A percentile compares a stretch with the other conserved stretches of the same genome.
These are phyloP conservation scores for Clathrus columnatus DNA, from an alignment of 768 basidiomycete genomes.

Conservation along the genomic window DNA sequence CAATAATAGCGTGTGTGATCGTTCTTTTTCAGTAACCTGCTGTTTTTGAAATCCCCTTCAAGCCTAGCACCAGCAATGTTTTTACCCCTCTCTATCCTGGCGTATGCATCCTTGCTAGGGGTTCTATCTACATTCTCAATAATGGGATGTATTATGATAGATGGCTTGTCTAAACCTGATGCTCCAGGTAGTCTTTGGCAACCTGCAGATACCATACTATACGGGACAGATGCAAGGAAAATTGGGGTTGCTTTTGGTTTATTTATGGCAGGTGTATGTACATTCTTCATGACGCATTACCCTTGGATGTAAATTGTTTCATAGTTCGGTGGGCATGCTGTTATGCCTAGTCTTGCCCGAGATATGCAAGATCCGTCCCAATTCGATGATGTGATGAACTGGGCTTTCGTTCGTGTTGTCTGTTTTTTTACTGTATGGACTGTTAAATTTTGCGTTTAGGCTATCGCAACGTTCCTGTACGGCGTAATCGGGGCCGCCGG, in stretches of 20 bases:
- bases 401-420: slow-evolving; percentile 61
- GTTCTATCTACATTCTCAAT: slow-evolving; percentile 72
- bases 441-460: slow-evolving; percentile 25
- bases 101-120: slow-evolving; percentile 81
- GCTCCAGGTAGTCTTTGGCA: slow-evolving; percentile 75
- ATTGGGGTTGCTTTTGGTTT: slow-evolving; percentile 80
- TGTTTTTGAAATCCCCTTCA: slow-evolving; percentile 8
- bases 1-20: slow-evolving; percentile 54
- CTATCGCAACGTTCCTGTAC: slow-evolving; percentile 50
- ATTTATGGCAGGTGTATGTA: slow-evolving; percentile 80
- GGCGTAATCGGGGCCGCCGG: slow-evolving; percentile 66
- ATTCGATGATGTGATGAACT: slow-evolving; percentile 77
- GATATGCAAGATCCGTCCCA: slow-evolving; percentile 82
- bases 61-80: slow-evolving; percentile 81
- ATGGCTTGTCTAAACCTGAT: slow-evolving; percentile 66
- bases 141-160: slow-evolving; percentile 67
- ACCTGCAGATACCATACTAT: slow-evolving; percentile 59
- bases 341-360: slow-evolving; percentile 80
- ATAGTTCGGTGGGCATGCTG: slow-evolving; percentile 86
- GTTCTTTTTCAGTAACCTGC: background rate
- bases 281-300: background rate
- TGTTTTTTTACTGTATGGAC: background rate
- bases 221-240: slow-evolving; percentile 42
- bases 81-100: slow-evolving; percentile 77
- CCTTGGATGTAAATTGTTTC: background rate